Conservation (phyloP, 2,329 filamentous ascomycete species). For the Cladophialophora yegresii region DNA sequence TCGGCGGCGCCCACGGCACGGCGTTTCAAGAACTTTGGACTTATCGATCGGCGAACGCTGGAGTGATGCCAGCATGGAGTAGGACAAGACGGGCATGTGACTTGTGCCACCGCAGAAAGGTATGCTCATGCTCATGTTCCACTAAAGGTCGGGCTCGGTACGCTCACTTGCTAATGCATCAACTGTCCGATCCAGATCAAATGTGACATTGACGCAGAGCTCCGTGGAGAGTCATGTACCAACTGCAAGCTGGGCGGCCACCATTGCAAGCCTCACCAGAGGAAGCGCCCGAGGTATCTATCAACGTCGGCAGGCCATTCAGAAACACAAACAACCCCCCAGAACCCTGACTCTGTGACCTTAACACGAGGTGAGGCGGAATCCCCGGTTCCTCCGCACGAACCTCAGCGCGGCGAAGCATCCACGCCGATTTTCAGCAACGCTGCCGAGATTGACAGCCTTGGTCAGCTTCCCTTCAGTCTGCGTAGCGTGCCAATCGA, state of each 20-base stretch:
- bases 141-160: neutral
- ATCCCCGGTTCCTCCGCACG: neutral
- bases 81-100: constrained; percentile 16
- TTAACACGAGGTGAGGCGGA: neutral
- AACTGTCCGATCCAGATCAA: constrained; percentile 15
- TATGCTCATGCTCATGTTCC: neutral
- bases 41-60: too few species aligned
- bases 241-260: constrained; percentile 15
- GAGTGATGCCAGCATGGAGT: neutral
- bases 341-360: neutral
- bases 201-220: constrained; percentile 12
- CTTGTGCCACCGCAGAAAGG: constrained; percentile 22
- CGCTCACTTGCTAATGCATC: neutral
- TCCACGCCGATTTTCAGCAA: neutral
- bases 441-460: neutral
- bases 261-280: constrained; percentile 14
- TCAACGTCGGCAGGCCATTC: neutral
- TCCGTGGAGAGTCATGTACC: constrained; percentile 10
- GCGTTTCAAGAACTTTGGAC: too few species aligned
- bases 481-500: neutral
- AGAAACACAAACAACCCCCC: neutral
- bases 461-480: neutral
- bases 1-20: too few species aligned
- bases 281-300: constrained; percentile 19
- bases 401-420: neutral